A percentile compares a stretch with the other conserved stretches of the same genome.
Evolutionary conservation across 2,329 filamentous ascomycete genomes (phyloP).

Genomic region (Pseudogymnoascus destructans): DNA sequence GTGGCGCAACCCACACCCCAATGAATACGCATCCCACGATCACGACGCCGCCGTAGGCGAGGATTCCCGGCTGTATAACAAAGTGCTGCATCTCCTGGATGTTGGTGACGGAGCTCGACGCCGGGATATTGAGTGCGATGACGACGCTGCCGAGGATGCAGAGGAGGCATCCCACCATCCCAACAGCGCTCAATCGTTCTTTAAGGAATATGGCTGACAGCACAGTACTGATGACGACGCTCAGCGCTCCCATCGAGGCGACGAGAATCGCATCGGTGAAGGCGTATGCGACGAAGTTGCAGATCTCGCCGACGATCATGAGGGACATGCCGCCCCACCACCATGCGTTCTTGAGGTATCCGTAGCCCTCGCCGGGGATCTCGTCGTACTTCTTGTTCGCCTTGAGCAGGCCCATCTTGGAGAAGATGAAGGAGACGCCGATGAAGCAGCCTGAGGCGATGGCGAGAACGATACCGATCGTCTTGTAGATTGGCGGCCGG

Average conservation of each 20-base stretch:
- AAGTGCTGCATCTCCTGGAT: conserved; percentile 89
- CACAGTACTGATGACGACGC: conserved; percentile 83
- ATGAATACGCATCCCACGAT: conserved; percentile 59
- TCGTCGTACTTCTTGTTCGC: conserved; percentile 96
- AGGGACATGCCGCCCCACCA: conserved; percentile 96
- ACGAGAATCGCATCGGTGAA: conserved; percentile 95
- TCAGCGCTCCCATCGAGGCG: conserved; percentile 79
- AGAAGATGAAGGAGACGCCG: conserved; percentile 86
- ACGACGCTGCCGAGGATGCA: conserved; percentile 88
- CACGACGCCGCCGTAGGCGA: conserved; percentile 72
- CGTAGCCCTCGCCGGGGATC: conserved; percentile 89
- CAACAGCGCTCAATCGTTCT: conserved; percentile 86
- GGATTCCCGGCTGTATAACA: conserved; percentile 75
- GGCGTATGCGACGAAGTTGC: conserved; percentile 94
- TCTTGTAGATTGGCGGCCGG: conserved; percentile 50
- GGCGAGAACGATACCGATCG: conserved; percentile 74
- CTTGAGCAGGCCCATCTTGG: conserved; percentile 81
- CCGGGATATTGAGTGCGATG: conserved; percentile 86
- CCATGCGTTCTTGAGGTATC: conserved; percentile 85
- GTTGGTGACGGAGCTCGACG: conserved; percentile 67
- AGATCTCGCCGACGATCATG: conserved; percentile 93
- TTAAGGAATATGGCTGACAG: conserved; percentile 92
- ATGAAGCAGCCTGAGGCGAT: conserved; percentile 85
- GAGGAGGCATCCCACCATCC: conserved; percentile 89
- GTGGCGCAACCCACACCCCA: conserved; percentile 69